Conservation (phyloP, 805 yeast species). For the Lachancea thermotolerans region DNA sequence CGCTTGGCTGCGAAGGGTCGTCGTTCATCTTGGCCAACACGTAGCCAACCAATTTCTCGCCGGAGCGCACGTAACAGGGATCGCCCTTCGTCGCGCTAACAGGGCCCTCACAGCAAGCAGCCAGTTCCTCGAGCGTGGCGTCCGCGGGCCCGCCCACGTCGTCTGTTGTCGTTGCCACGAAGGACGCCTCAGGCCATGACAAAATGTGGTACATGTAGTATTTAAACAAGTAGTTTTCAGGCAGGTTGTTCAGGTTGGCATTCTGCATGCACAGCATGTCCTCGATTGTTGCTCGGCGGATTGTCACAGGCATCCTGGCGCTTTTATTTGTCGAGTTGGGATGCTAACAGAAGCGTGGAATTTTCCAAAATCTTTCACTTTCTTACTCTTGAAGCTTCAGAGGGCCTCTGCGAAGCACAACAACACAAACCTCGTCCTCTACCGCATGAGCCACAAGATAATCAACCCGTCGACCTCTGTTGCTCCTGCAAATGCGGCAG, state of each 20-base stretch:
- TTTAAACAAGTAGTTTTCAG: slow-evolving; percentile 89
- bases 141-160: slow-evolving; percentile 29
- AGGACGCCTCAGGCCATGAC: slow-evolving; percentile 97
- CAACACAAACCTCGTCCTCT: neutral
- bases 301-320: slow-evolving; percentile 65
- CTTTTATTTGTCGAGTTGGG: neutral
- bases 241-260: slow-evolving; percentile 84
- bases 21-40: slow-evolving; percentile 96
- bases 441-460: slow-evolving; percentile 22
- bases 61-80: slow-evolving; percentile 55
- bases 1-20: slow-evolving; percentile 63
- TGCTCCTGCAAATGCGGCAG: neutral
- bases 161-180: slow-evolving; percentile 82
- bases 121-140: slow-evolving; percentile 14
- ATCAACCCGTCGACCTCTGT: slow-evolving; percentile 22
- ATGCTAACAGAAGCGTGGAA: neutral
- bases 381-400: no score
- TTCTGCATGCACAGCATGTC: slow-evolving; percentile 95
- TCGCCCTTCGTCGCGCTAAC: slow-evolving; percentile 41
- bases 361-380: neutral
- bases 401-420: no score
- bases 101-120: slow-evolving; percentile 15
- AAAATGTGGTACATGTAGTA: slow-evolving; percentile 90
- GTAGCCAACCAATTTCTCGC: slow-evolving; percentile 89
- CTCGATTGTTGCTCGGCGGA: slow-evolving; percentile 77